phyloP scores from a whole-genome alignment of 2,329 filamentous ascomycete genomes.

The Neofusicoccum sp. region DNA sequence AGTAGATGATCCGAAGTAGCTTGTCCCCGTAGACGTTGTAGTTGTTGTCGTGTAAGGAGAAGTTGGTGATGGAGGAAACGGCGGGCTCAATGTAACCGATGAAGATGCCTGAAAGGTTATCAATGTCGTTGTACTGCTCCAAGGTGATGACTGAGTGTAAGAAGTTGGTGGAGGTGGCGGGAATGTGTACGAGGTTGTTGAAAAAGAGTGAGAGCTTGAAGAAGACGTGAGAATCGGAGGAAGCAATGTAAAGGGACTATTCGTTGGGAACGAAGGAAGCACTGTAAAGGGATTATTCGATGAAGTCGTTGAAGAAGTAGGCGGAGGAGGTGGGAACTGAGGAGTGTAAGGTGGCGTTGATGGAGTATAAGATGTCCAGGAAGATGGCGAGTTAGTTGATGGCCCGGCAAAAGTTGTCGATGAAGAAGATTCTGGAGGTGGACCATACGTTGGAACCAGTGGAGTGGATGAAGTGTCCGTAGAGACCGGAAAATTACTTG shows the following conservation, averaged over 20 bases:
- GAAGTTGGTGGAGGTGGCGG: neutral
- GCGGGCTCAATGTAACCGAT: neutral
- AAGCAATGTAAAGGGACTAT: too few relatives aligned
- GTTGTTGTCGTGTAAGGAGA: slow-evolving; percentile 6
- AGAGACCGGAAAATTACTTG: too few relatives aligned
- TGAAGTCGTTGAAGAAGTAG: neutral
- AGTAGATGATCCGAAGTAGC: neutral
- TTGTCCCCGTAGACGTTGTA: neutral
- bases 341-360: neutral
- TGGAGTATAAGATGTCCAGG: neutral
- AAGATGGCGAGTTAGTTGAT: neutral
- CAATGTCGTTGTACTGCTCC: neutral
- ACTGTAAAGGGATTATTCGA: too few relatives aligned
- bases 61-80: neutral
- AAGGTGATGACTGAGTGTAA: neutral
- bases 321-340: neutral
- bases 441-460: too few relatives aligned
- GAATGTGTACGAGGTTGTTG: neutral
- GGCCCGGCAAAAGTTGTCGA: neutral
- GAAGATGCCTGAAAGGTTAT: neutral
- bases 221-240: neutral
- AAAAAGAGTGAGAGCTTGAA: neutral
- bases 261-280: neutral
- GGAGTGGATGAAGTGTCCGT: too few relatives aligned
- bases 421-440: neutral